phyloP scores from a whole-genome alignment of 1,139 yeast species.

The Blastobotrys proliferans region DNA sequence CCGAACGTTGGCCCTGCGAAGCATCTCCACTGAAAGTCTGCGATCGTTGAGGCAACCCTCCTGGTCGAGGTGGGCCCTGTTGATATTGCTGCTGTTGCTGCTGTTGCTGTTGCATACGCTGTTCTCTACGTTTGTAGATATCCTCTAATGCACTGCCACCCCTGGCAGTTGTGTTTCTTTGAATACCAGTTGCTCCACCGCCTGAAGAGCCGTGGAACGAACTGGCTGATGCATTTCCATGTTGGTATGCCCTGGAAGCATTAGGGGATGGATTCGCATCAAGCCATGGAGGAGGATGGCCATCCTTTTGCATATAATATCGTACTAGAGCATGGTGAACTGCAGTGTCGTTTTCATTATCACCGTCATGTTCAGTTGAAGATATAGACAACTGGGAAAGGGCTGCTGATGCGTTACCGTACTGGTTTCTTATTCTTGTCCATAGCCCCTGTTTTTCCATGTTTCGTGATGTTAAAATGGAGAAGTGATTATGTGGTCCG shows the following conservation, averaged over 20 bases:
- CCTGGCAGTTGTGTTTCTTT: slow-evolving; percentile 5
- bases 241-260: background rate
- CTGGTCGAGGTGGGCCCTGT: slow-evolving; percentile 1
- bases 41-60: slow-evolving; percentile 5
- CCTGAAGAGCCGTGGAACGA: background rate
- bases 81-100: slow-evolving; percentile 5
- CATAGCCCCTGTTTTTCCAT: slow-evolving; percentile 19
- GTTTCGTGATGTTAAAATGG: slow-evolving; percentile 9
- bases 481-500: too few species aligned
- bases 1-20: slow-evolving; percentile 13
- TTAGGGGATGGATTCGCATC: slow-evolving; percentile 19
- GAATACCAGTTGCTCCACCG: slow-evolving; percentile 4
- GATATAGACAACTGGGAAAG: slow-evolving; percentile 28
- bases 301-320: slow-evolving; percentile 27
- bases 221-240: background rate
- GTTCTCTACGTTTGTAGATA: slow-evolving; percentile 25
- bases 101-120: slow-evolving; percentile 17
- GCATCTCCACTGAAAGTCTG: slow-evolving; percentile 7
- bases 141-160: slow-evolving; percentile 25
- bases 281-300: slow-evolving; percentile 29
- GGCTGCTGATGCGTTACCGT: slow-evolving; percentile 26
- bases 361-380: slow-evolving; percentile 33
- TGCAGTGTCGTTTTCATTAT: slow-evolving; percentile 34
- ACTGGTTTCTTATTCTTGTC: slow-evolving; percentile 26
- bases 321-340: slow-evolving; percentile 34